Evolutionary conservation across 2,329 filamentous ascomycete genomes (phyloP).

Genomic region (Hypoxylon sp.): DNA sequence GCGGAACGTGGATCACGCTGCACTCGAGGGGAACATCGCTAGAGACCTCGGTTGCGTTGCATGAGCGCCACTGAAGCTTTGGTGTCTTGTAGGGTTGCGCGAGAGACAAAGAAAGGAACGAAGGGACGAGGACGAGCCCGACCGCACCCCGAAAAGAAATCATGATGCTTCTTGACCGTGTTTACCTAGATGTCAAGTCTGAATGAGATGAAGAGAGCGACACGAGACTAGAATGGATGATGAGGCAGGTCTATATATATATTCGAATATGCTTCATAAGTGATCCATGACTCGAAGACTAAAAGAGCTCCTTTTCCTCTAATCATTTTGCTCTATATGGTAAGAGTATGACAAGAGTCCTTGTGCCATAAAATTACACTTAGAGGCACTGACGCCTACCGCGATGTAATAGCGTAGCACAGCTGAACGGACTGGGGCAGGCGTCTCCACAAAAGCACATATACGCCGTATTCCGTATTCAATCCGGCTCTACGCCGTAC

Average conservation of each 20-base stretch:
- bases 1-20: constrained; percentile 49
- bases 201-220: neutral
- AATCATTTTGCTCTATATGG: neutral
- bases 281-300: constrained; percentile 2
- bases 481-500: neutral
- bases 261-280: neutral
- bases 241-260: constrained; percentile 8
- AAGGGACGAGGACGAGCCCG: constrained; percentile 14
- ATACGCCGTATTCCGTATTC: constrained; percentile 34
- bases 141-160: constrained; percentile 3
- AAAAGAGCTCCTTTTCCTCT: neutral
- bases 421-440: neutral
- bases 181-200: neutral
- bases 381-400: too few species aligned
- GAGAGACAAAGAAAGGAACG: constrained; percentile 15
- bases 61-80: constrained; percentile 37
- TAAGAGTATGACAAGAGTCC: neutral
- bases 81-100: constrained; percentile 12
- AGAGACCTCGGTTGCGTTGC: constrained; percentile 32
- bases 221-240: neutral
- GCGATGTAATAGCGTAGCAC: neutral
- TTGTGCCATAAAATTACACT: too few species aligned
- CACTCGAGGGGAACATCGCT: constrained; percentile 44
- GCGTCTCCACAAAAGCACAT: constrained; percentile 9
- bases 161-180: constrained; percentile 3